Base-by-base conservation (phyloP, 2,329 filamentous ascomycete genomes). In the Diaporthe sp. region DNA sequence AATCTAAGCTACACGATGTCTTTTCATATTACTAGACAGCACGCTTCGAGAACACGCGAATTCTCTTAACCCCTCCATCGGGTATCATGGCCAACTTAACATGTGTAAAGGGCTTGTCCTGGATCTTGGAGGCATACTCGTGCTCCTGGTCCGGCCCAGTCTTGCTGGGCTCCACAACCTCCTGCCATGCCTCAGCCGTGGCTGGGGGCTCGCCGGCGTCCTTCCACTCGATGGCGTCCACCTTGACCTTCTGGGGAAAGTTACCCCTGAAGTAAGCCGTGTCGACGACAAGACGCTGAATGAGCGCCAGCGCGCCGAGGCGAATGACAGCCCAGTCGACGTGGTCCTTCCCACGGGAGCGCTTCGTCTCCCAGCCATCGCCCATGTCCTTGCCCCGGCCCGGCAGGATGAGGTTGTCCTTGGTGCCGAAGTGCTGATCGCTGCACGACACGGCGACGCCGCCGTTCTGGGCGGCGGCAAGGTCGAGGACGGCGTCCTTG, bases 41-140 rank as follows among this genome's bases (percentile, higher is more conserved):
- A 77, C 91, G 87, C 80, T 88, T 91, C 3, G 93, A 94, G 82
- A 94, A 92, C 2, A 96, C 91, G 59, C 95, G 90, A 77, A 98
- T 89, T 77, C 96, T 88, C 90, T 97, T 98, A 3, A 98, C 94
- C 32, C 96, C 96, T 44, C 96, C 96, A 83, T 98, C 96, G 0
- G 96, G 96, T 78, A 98, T 94, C 81, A 98, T 97, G 44, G 94
- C 94, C 81, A 98, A 87, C 88, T 97, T 98, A 30, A 96, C 92
- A 84, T 97, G 95, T 17, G 93, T 95, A 80, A 94, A 94, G 3
- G 87, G 85, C 81, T 86, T 88, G 50, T 91, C 90, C 77, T 88
- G 85, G 25, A 91, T 85, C 73, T 87, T 79, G 71, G 86, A 88
- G 42, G 84, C 85, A 81, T 93, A 94, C 76, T 89, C 88, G 81